These are phyloP conservation scores for Barnettozyma vustinii DNA, from an alignment of 805 yeast genomes.

Conservation along the genomic window DNA sequence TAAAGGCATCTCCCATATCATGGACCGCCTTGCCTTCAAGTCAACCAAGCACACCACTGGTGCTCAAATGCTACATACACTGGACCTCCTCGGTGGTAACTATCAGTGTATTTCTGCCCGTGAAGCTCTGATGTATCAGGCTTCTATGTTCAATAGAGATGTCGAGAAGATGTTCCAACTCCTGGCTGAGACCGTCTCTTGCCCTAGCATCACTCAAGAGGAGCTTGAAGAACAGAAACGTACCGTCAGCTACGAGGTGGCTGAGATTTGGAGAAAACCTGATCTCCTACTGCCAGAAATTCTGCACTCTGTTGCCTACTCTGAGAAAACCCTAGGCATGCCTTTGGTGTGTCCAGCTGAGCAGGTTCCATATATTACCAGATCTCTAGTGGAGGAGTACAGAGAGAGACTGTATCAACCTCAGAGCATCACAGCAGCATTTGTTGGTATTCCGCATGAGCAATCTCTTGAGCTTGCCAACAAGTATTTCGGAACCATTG, in stretches of 20 bases:
- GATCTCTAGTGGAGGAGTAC: constrained; percentile 51
- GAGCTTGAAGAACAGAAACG: constrained; percentile 71
- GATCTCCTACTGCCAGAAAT: constrained; percentile 85
- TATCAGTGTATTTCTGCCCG: constrained; percentile 90
- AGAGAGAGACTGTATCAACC: constrained; percentile 69
- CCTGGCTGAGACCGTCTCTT: constrained; percentile 70
- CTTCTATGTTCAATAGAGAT: constrained; percentile 86
- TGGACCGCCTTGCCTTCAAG: constrained; percentile 83
- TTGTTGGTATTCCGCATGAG: constrained; percentile 77
- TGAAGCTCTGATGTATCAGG: constrained; percentile 90
- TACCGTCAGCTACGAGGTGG: constrained; percentile 76
- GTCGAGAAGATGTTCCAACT: constrained; percentile 72
- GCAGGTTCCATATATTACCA: constrained; percentile 48
- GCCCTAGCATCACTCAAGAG: constrained; percentile 59
- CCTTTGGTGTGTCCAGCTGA: constrained; percentile 82
- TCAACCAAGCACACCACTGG: constrained; percentile 57
- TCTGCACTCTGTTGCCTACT: constrained; percentile 79
- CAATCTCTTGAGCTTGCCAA: constrained; percentile 60
- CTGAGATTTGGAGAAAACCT: constrained; percentile 76
- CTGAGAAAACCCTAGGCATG: constrained; percentile 69
- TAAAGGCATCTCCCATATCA: constrained; percentile 76
- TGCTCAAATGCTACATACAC: constrained; percentile 62
- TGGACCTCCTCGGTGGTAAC: constrained; percentile 86
- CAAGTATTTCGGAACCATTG: constrained; percentile 61
- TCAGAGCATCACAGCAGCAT: constrained; percentile 74